Base-by-base conservation (phyloP, 768 basidiomycete species). In the Arthromyces matolae region DNA sequence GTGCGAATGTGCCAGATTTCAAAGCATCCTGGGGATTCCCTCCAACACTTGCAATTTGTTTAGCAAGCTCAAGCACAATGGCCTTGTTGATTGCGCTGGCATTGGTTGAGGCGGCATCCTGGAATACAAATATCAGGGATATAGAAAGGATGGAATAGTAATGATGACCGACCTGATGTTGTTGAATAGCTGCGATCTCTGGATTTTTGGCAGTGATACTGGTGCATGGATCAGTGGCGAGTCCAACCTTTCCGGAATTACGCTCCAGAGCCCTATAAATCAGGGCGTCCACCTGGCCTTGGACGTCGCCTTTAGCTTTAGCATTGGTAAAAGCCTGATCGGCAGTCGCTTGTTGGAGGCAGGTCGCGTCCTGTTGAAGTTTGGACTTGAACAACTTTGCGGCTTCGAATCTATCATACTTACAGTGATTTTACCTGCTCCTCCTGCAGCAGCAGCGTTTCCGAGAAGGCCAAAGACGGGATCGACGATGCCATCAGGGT, bases 311-410 rank as follows among this genome's bases (percentile, higher is more conserved):
- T 3, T 72, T 75, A 10, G 79, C 77, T 62, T 86, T 86, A 34
- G 83, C 83, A 60, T 86, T 86, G 27, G 82, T 82, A 69, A 86
- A 87, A 0, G 84, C 84, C 58, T 79, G 81, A 56, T 84, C 81
- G 37, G 81, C 81, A 5, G 74, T 77, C 0, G 78, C 79, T 67
- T 82, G 80, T 57, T 84, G 83, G 16, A 86, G 70, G 60, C 83
- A 85, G 45, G 75, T 77, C 8, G 76, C 61, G 56, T 84, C 75
- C 76, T 80, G 44, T 6, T 25, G 19, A 33, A 27, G 39, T 20
- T 33, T 20, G 13, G 3, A 10, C 14, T 33, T 18, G 18, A 33
- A 33, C 14, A 5, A 33, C 32, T 14, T 4, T 5, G 18, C 13
- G 8, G 18, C 18, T 14, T 33, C 13, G 4, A 33, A 12, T 33